Conservation (phyloP, 345 rosid species). For the Populus nigra region DNA sequence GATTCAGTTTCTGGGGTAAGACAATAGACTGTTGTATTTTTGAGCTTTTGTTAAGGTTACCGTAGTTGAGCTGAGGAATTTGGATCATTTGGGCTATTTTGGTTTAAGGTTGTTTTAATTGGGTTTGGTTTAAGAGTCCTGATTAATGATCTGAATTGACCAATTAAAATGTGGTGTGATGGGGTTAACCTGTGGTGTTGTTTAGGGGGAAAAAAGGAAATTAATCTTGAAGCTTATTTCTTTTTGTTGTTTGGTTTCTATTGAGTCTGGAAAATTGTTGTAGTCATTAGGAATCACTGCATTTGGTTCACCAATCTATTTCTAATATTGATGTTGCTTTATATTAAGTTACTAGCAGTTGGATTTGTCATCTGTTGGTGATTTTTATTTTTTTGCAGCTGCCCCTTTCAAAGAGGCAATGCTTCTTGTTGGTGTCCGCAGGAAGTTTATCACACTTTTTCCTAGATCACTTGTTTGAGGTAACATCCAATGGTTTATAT, state of each 20-base stretch:
- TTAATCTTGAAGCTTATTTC: too few species aligned
- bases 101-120: neutral
- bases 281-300: too few species aligned
- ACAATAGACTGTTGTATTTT: neutral
- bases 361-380: neutral
- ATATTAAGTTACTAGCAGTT: neutral
- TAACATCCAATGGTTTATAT: slow-evolving; percentile 10
- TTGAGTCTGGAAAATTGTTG: too few species aligned
- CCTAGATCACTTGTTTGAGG: slow-evolving; percentile 73
- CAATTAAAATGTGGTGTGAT: neutral
- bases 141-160: neutral
- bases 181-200: neutral
- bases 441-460: slow-evolving; percentile 71
- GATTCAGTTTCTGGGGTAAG: slow-evolving; percentile 62
- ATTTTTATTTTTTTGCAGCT: slow-evolving; percentile 26
- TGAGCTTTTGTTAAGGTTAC: neutral
- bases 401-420: slow-evolving; percentile 56
- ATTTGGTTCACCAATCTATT: too few species aligned
- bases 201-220: too few species aligned
- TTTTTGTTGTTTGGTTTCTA: too few species aligned
- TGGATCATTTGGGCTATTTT: neutral
- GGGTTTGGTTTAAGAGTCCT: neutral
- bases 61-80: neutral
- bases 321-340: neutral
- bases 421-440: slow-evolving; percentile 47